Evolutionary conservation across 371 early-diverging fungal genomes (phyloP).

Genomic region (Mortierella sp.): DNA sequence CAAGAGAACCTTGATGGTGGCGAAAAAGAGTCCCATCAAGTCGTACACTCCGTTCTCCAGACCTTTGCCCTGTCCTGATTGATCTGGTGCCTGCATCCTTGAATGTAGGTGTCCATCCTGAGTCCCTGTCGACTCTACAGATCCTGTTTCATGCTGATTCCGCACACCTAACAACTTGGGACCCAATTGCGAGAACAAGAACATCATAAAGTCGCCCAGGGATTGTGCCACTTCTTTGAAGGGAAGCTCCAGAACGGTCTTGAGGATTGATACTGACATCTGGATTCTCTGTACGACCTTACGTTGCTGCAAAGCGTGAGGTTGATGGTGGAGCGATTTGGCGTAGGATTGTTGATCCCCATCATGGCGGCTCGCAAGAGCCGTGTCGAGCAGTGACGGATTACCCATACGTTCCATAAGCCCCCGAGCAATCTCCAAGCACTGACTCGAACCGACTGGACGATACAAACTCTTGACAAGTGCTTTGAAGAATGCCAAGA

Average conservation of each 20-base stretch:
- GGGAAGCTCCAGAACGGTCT: conserved; percentile 26
- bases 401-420: conserved; percentile 31
- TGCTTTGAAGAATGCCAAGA: conserved; percentile 30
- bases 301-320: conserved; percentile 17
- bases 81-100: too few relatives aligned
- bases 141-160: neutral
- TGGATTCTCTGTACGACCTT: conserved; percentile 25
- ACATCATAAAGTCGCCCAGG: conserved; percentile 26
- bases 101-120: neutral
- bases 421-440: conserved; percentile 35
- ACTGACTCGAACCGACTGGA: conserved; percentile 26
- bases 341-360: conserved; percentile 10
- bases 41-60: conserved; percentile 31
- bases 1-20: conserved; percentile 26
- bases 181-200: conserved; percentile 37
- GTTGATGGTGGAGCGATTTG: conserved; percentile 26
- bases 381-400: conserved; percentile 26
- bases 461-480: conserved; percentile 30
- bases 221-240: conserved; percentile 18
- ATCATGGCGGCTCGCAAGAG: conserved; percentile 6
- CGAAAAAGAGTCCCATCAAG: conserved; percentile 25
- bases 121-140: neutral
- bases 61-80: conserved; percentile 5
- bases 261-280: conserved; percentile 25
- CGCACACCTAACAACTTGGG: conserved; percentile 25